Conservation (phyloP, 129 eudicot species). For the Erigeron canadensis region DNA sequence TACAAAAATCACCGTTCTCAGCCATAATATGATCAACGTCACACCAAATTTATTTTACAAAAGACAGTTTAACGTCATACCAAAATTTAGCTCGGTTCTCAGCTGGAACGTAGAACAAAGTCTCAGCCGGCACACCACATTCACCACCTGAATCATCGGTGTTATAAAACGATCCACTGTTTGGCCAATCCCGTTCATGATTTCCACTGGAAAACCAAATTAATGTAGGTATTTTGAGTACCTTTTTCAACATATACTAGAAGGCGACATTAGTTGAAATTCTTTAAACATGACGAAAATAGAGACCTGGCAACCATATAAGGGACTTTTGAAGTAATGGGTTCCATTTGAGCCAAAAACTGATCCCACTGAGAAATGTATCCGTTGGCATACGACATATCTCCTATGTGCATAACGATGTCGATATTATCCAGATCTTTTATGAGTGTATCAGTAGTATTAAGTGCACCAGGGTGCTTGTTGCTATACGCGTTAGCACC, state of each 20-base stretch:
- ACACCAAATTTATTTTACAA: neutral
- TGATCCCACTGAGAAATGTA: slow-evolving; percentile 88
- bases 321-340: slow-evolving; percentile 62
- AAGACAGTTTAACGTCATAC: slow-evolving; percentile 31
- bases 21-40: too few species aligned
- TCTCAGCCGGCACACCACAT: slow-evolving; percentile 91
- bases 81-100: slow-evolving; percentile 84
- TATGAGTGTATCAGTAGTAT: slow-evolving; percentile 62
- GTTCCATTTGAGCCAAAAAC: slow-evolving; percentile 67
- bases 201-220: slow-evolving; percentile 63
- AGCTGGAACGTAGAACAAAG: slow-evolving; percentile 80
- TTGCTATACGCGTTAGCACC: slow-evolving; percentile 72
- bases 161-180: slow-evolving; percentile 70
- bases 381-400: slow-evolving; percentile 64
- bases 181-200: slow-evolving; percentile 92
- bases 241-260: neutral
- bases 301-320: slow-evolving; percentile 81
- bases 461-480: slow-evolving; percentile 77
- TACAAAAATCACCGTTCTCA: slow-evolving; percentile 28
- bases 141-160: slow-evolving; percentile 82
- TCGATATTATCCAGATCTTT: slow-evolving; percentile 61
- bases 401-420: slow-evolving; percentile 74
- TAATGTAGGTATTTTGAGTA: neutral
- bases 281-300: neutral
- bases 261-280: neutral